Percentiles rank a stretch among this genome's conserved stretches.
Conservation (phyloP, 2,329 filamentous ascomycete genomes). For the Claviceps sorghi region DNA sequence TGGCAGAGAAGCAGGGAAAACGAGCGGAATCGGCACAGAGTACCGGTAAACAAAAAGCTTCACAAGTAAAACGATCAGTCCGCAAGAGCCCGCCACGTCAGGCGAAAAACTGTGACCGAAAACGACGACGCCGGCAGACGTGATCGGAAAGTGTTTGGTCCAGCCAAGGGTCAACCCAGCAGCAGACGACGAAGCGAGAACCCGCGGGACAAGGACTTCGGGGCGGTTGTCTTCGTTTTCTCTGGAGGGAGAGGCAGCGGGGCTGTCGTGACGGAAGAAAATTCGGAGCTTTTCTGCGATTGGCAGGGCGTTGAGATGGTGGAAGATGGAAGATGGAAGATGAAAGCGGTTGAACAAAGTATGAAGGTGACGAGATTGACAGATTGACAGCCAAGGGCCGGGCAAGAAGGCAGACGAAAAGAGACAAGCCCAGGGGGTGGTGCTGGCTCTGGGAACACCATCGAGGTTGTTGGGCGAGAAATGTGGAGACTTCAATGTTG, state of each 20-base stretch:
- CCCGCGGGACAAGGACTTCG: neutral
- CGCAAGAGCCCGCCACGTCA: neutral
- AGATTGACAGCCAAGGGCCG: too few relatives aligned
- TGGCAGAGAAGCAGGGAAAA: constrained; percentile 15
- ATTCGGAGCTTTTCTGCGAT: too few relatives aligned
- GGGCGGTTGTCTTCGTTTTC: neutral
- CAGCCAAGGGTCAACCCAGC: neutral
- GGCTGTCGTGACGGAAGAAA: too few relatives aligned
- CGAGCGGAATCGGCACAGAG: constrained; percentile 41
- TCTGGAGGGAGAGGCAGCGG: too few relatives aligned
- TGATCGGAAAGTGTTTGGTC: neutral
- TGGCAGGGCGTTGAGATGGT: too few relatives aligned
- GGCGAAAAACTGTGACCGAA: neutral
- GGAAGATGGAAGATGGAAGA: too few relatives aligned
- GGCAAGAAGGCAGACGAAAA: neutral
- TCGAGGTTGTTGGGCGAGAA: neutral
- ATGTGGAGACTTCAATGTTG: neutral
- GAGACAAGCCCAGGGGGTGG: neutral
- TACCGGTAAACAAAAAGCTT: constrained; percentile 18
- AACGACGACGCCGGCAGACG: neutral
- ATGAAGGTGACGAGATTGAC: too few relatives aligned
- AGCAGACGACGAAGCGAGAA: neutral
- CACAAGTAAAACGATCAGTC: neutral
- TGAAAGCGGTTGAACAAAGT: too few relatives aligned
- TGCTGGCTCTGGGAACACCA: neutral